Percentiles rank a stretch among this genome's conserved stretches.
Conservation (phyloP, 192 early-diverging fungal genomes). For the Jimgerdemannia lactiflua region DNA sequence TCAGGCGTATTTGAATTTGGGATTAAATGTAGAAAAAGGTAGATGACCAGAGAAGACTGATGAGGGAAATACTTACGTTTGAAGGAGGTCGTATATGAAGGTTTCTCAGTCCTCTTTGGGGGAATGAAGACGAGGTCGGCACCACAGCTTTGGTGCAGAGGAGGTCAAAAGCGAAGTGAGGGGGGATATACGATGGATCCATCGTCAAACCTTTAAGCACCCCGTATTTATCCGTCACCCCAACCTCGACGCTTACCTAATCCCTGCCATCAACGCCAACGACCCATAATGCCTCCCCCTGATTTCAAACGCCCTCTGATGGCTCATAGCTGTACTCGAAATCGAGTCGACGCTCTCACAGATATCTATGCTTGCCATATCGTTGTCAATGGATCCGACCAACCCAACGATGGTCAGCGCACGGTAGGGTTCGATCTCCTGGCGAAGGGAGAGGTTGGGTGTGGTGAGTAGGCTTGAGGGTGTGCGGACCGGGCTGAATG, state of each 20-base stretch:
- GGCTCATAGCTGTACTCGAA: conserved; percentile 87
- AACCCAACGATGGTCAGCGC: conserved; percentile 93
- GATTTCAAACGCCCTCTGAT: conserved; percentile 96
- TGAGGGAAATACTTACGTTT: conserved; percentile 26
- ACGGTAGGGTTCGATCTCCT: conserved; percentile 56
- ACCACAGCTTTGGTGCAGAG: conserved; percentile 52
- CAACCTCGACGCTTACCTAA: conserved; percentile 35
- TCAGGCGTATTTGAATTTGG: no score
- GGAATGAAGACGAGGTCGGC: conserved; percentile 98
- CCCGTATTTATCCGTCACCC: not conserved
- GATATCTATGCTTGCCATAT: conserved; percentile 85
- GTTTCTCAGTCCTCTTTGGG: conserved; percentile 81
- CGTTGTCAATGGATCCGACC: conserved; percentile 98
- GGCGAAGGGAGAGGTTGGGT: no score
- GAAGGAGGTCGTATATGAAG: conserved; percentile 78
- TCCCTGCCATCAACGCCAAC: conserved; percentile 85
- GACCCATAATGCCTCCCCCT: conserved; percentile 99
- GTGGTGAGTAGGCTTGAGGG: no score
- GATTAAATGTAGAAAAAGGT: not conserved
- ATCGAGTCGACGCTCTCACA: conserved; percentile 96
- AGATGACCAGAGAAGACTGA: conserved; percentile 6
- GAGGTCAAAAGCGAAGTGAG: not conserved
- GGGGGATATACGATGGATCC: not conserved
- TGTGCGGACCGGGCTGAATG: no score
- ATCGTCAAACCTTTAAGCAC: not conserved